These are phyloP conservation scores for Cryptosporidium felis DNA, from an alignment of 169 alveolate genomes.

Conservation along the genomic window DNA sequence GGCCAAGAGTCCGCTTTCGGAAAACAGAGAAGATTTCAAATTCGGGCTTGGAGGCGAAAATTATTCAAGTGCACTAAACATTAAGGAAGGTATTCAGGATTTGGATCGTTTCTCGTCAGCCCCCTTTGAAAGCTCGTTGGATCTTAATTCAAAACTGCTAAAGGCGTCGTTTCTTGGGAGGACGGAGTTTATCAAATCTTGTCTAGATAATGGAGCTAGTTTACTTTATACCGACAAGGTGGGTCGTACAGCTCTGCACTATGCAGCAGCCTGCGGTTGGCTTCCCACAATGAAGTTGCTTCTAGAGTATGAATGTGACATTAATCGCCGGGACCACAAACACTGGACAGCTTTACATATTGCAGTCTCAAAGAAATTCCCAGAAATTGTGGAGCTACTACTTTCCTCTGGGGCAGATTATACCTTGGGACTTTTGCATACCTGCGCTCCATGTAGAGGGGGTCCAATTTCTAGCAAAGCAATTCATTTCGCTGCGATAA, in stretches of 20 bases:
- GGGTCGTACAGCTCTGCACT: constrained; percentile 87
- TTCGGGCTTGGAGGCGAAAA: neutral
- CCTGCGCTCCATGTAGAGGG: constrained; percentile 85
- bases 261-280: constrained; percentile 85
- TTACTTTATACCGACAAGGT: constrained; percentile 81
- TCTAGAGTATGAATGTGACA: constrained; percentile 78
- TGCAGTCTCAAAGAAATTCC: constrained; percentile 84
- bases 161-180: constrained; percentile 84
- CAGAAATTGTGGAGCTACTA: constrained; percentile 80
- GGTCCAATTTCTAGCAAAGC: constrained; percentile 81
- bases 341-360: constrained; percentile 87
- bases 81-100: neutral
- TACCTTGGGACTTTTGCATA: constrained; percentile 79
- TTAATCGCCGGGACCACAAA: constrained; percentile 81
- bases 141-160: constrained; percentile 74
- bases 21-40: neutral
- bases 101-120: too few relatives aligned
- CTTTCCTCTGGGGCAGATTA: constrained; percentile 80
- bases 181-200: constrained; percentile 74
- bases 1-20: neutral
- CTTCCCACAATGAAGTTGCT: constrained; percentile 77
- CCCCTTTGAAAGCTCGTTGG: constrained; percentile 32
- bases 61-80: neutral
- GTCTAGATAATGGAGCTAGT: constrained; percentile 76
- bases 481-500: constrained; percentile 87